These are phyloP conservation scores for Centaurea solstitialis DNA, from an alignment of 129 eudicot species.

Conservation along the genomic window DNA sequence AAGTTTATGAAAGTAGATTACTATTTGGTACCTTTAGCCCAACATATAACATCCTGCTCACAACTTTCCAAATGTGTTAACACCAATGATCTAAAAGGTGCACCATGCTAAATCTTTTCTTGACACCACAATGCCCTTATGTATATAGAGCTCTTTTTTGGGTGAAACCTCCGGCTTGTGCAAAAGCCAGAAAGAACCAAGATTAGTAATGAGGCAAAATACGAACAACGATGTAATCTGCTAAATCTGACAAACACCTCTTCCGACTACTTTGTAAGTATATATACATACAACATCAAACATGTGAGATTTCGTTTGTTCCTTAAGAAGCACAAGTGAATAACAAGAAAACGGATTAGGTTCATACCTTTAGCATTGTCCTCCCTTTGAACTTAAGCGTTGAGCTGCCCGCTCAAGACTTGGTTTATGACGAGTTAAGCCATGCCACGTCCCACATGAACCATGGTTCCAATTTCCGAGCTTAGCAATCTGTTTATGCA, in stretches of 20 bases:
- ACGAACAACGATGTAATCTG: background rate
- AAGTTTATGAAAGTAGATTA: too few relatives aligned
- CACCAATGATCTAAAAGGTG: too few relatives aligned
- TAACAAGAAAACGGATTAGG: background rate
- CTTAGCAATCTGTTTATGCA: constrained; percentile 73
- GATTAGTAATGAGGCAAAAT: too few relatives aligned
- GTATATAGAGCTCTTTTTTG: too few relatives aligned
- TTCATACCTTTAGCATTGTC: constrained; percentile 17
- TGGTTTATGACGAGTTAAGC: constrained; percentile 54
- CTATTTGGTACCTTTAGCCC: too few relatives aligned
- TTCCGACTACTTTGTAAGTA: constrained; percentile 1
- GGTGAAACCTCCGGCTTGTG: too few relatives aligned
- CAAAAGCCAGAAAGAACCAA: too few relatives aligned
- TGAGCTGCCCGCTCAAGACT: constrained; percentile 59
- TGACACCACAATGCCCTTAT: too few relatives aligned
- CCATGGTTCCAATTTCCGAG: constrained; percentile 43
- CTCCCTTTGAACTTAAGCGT: constrained; percentile 49
- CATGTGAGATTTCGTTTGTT: constrained; percentile 1
- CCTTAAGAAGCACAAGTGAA: background rate
- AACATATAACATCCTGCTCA: too few relatives aligned
- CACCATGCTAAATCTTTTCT: too few relatives aligned
- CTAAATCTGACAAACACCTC: background rate
- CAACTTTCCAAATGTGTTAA: too few relatives aligned
- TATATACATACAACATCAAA: background rate
- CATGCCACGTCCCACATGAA: constrained; percentile 71